These are phyloP conservation scores for Sporisorium sorghi DNA, from an alignment of 1,284 basidiomycete genomes.

Conservation along the genomic window DNA sequence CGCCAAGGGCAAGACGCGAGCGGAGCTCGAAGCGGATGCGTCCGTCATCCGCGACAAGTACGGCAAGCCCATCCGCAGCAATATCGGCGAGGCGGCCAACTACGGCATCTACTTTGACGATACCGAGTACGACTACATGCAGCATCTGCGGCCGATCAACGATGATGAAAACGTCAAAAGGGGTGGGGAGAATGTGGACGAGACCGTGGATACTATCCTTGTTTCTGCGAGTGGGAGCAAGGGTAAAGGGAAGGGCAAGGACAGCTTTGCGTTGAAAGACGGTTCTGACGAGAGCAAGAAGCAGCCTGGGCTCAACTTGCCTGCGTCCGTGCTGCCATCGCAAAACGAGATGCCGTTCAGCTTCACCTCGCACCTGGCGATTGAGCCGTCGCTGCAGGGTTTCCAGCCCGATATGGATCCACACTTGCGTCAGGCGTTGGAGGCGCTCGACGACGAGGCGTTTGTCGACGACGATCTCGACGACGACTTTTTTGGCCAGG, in stretches of 20 bases:
- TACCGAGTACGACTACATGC: conserved; percentile 99
- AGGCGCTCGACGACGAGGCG: conserved; percentile 95
- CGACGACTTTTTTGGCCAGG: conserved; percentile 71
- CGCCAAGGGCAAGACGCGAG: conserved; percentile 79
- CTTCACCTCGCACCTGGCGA: conserved; percentile 42
- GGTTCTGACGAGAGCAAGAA: conserved; percentile 19
- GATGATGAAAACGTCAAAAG: conserved; percentile 57
- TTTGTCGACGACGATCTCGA: conserved; percentile 75
- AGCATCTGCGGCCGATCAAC: conserved; percentile 77
- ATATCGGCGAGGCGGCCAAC: conserved; percentile 84
- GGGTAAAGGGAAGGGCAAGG: conserved; percentile 51
- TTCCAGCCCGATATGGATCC: conserved; percentile 97
- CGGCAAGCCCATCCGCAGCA: conserved; percentile 54
- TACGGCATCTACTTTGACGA: conserved; percentile 98
- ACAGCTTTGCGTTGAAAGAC: conserved; percentile 50
- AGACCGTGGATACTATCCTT: conserved; percentile 57
- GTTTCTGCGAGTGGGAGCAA: conserved; percentile 44
- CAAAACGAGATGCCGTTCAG: conserved; percentile 50
- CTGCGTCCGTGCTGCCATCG: conserved; percentile 73
- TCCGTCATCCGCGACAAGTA: conserved; percentile 74
- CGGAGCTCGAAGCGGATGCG: conserved; percentile 76
- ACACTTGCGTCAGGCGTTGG: conserved; percentile 89
- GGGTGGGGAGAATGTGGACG: conserved; percentile 62
- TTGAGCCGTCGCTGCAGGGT: conserved; percentile 73
- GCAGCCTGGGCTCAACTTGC: conserved; percentile 71